phyloP scores from a whole-genome alignment of 371 early-diverging fungal genomes.

The Saksenaea vasiformis region DNA sequence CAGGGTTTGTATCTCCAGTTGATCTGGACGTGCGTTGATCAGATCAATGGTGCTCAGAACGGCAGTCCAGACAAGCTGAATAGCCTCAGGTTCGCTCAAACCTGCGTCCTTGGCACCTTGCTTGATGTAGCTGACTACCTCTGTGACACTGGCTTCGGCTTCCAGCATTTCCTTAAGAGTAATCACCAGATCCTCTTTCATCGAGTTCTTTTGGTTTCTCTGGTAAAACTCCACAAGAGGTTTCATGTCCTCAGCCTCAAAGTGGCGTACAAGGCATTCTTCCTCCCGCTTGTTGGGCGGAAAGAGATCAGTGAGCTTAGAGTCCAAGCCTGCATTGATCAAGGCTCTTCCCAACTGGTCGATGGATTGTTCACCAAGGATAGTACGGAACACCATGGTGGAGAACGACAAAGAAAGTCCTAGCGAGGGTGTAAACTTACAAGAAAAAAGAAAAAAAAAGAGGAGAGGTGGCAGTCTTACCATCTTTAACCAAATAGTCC shows the following conservation, averaged over 20 bases:
- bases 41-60: constrained; percentile 77
- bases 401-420: constrained; percentile 76
- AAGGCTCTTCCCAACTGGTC: constrained; percentile 76
- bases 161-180: constrained; percentile 64
- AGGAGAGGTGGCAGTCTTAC: too few species aligned
- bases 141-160: constrained; percentile 52
- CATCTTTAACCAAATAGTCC: constrained; percentile 93
- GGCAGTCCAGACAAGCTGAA: constrained; percentile 81
- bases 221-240: constrained; percentile 79
- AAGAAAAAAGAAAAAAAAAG: background rate
- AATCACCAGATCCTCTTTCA: constrained; percentile 66
- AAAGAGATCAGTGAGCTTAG: constrained; percentile 84
- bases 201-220: constrained; percentile 67
- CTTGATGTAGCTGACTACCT: constrained; percentile 67
- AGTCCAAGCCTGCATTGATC: constrained; percentile 70
- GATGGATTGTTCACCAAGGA: constrained; percentile 73
- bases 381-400: constrained; percentile 82
- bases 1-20: constrained; percentile 76
- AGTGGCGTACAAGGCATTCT: constrained; percentile 86
- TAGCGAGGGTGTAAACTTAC: constrained; percentile 4
- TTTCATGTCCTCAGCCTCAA: constrained; percentile 90
- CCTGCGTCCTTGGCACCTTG: constrained; percentile 69
- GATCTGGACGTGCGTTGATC: constrained; percentile 74
- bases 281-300: constrained; percentile 90
- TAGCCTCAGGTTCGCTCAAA: constrained; percentile 78